These are phyloP conservation scores for Suillus luteus DNA, from an alignment of 768 basidiomycete genomes.

Conservation along the genomic window DNA sequence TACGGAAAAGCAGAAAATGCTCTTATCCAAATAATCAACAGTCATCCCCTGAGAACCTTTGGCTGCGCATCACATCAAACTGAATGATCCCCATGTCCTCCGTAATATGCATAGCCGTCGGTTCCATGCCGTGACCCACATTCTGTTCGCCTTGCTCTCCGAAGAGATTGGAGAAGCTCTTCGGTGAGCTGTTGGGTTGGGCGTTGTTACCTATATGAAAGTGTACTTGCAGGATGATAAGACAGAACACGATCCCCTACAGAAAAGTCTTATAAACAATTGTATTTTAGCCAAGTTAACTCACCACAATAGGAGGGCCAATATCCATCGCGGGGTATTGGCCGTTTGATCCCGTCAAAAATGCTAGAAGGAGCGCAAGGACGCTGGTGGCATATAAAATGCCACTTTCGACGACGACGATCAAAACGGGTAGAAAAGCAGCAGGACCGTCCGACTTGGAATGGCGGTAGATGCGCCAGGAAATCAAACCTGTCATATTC, in stretches of 20 bases:
- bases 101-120: not conserved
- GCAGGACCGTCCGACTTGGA: not conserved
- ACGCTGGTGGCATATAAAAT: not conserved
- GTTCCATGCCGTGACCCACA: not conserved
- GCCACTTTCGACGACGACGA: not conserved
- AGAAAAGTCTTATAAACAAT: not conserved
- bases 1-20: not conserved
- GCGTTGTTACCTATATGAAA: not conserved
- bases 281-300: not conserved
- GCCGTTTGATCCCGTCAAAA: not conserved
- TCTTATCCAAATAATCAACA: not conserved
- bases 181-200: not conserved
- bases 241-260: not conserved
- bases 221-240: slow-evolving; percentile 3
- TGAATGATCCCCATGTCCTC: not conserved
- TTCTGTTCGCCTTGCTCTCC: not conserved
- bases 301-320: not conserved
- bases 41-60: not conserved
- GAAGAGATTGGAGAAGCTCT: not conserved
- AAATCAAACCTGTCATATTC: not conserved
- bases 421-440: not conserved
- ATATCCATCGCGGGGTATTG: not conserved
- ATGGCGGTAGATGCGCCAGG: not conserved
- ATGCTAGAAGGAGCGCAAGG: slow-evolving; percentile 1
- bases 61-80: not conserved